These are phyloP conservation scores for Trichothecium sympodiale DNA, from an alignment of 2,329 filamentous ascomycete species.

Conservation along the genomic window DNA sequence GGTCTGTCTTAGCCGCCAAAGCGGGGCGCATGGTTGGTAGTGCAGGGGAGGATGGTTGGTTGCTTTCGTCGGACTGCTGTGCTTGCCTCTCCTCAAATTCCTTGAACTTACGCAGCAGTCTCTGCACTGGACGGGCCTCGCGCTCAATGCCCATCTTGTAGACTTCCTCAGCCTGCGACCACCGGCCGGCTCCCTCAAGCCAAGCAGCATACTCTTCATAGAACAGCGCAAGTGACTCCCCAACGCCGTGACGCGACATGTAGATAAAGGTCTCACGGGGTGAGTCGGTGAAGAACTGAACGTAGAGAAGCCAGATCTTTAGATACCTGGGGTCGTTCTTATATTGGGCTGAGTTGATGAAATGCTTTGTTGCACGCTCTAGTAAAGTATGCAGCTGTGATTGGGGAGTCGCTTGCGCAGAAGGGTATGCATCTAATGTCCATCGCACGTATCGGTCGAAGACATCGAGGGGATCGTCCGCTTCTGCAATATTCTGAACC, in stretches of 20 bases:
- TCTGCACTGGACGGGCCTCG: conserved; percentile 71
- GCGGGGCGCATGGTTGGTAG: conserved; percentile 74
- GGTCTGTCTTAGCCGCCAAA: conserved; percentile 75
- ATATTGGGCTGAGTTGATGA: conserved; percentile 77
- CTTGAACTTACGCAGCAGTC: conserved; percentile 77
- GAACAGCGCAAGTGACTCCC: conserved; percentile 77
- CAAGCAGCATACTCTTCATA: conserved; percentile 96
- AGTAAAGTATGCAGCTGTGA: conserved; percentile 84
- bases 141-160: conserved; percentile 83
- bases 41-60: conserved; percentile 74
- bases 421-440: conserved; percentile 91
- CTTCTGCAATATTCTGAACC: conserved; percentile 65
- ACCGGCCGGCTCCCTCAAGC: conserved; percentile 75
- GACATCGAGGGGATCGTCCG: conserved; percentile 88
- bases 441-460: conserved; percentile 96
- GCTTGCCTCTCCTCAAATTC: conserved; percentile 77
- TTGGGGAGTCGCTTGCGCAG: conserved; percentile 79
- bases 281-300: conserved; percentile 84
- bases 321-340: conserved; percentile 92
- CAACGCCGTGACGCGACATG: conserved; percentile 76
- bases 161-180: conserved; percentile 87
- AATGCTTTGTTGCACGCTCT: conserved; percentile 84
- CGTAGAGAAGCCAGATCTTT: conserved; percentile 89
- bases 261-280: conserved; percentile 90
- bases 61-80: conserved; percentile 48